Conservation (phyloP, 2,329 filamentous ascomycete genomes). For the Sporothrix luriei region DNA sequence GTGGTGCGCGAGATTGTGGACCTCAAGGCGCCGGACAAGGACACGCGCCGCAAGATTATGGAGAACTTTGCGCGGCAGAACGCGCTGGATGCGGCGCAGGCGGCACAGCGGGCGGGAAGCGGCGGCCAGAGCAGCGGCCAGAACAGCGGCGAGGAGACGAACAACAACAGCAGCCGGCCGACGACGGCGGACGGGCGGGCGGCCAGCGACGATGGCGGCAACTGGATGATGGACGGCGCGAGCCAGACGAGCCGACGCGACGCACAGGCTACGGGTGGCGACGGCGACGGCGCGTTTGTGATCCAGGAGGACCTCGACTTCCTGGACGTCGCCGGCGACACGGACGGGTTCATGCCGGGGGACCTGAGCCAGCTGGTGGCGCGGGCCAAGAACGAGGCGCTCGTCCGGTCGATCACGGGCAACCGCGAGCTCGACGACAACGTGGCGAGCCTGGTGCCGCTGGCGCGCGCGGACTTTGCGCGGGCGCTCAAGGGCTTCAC, state of each 20-base stretch:
- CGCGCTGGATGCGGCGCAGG: slow-evolving; percentile 45
- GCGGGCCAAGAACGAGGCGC: slow-evolving; percentile 84
- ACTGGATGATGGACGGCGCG: slow-evolving; percentile 79
- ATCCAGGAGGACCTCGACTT: slow-evolving; percentile 81
- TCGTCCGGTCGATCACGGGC: slow-evolving; percentile 75
- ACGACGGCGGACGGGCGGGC: slow-evolving; percentile 59
- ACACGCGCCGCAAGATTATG: slow-evolving; percentile 79
- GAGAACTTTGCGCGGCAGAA: slow-evolving; percentile 71
- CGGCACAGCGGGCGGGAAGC: slow-evolving; percentile 43
- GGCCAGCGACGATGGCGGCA: slow-evolving; percentile 55
- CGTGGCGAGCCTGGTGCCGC: slow-evolving; percentile 58
- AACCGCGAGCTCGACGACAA: slow-evolving; percentile 46
- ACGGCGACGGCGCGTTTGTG: slow-evolving; percentile 62
- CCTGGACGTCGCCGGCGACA: slow-evolving; percentile 87
- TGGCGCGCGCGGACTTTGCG: slow-evolving; percentile 77
- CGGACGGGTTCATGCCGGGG: slow-evolving; percentile 97
- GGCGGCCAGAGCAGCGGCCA: neutral
- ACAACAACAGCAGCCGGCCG: slow-evolving; percentile 52
- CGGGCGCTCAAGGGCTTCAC: slow-evolving; percentile 89
- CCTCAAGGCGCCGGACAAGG: slow-evolving; percentile 89
- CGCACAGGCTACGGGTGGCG: slow-evolving; percentile 40
- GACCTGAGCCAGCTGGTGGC: slow-evolving; percentile 85
- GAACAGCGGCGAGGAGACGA: slow-evolving; percentile 1
- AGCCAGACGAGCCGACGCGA: slow-evolving; percentile 54
- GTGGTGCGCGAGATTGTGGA: slow-evolving; percentile 89